These are phyloP conservation scores for Penicillium herquei DNA, from an alignment of 495 filamentous ascomycete species.

Conservation along the genomic window DNA sequence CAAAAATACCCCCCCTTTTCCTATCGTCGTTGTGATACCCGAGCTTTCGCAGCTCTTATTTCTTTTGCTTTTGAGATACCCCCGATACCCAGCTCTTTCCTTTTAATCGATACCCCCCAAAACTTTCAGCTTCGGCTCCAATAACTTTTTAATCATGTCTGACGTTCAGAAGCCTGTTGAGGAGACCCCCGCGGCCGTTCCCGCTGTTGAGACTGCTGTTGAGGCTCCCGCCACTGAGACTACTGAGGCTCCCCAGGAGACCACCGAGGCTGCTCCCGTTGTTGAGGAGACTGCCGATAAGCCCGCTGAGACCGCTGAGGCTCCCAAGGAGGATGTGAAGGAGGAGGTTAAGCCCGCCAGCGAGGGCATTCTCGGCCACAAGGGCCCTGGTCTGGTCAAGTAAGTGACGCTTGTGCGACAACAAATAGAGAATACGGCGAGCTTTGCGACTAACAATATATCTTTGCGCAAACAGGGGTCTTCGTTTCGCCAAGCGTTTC, in stretches of 20 bases:
- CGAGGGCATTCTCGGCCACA: slow-evolving; percentile 80
- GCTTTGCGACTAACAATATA: slow-evolving; percentile 14
- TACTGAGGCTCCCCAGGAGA: slow-evolving; percentile 38
- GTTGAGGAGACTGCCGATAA: slow-evolving; percentile 34
- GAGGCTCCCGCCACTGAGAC: slow-evolving; percentile 39
- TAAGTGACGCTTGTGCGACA: slow-evolving; percentile 48
- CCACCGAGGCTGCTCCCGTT: slow-evolving; percentile 36
- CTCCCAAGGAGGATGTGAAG: slow-evolving; percentile 43
- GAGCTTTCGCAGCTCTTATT: slow-evolving; percentile 45
- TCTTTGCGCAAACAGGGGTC: slow-evolving; percentile 42
- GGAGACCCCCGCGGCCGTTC: slow-evolving; percentile 43
- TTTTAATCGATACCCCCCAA: slow-evolving; percentile 36
- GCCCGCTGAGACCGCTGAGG: slow-evolving; percentile 51
- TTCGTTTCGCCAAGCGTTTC: slow-evolving; percentile 72
- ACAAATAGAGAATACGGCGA: not conserved
- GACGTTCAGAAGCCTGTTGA: slow-evolving; percentile 50
- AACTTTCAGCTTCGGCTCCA: slow-evolving; percentile 21
- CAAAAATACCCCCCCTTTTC: slow-evolving; percentile 24
- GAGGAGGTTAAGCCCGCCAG: slow-evolving; percentile 48
- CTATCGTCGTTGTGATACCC: slow-evolving; percentile 47
- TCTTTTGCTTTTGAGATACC: slow-evolving; percentile 44
- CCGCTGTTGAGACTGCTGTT: slow-evolving; percentile 34
- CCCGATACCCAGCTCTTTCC: slow-evolving; percentile 37
- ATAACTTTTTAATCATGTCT: slow-evolving; percentile 47
- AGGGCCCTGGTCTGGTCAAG: slow-evolving; percentile 88